Conservation (phyloP, 2,329 filamentous ascomycete species). For the Penicillium sp. region DNA sequence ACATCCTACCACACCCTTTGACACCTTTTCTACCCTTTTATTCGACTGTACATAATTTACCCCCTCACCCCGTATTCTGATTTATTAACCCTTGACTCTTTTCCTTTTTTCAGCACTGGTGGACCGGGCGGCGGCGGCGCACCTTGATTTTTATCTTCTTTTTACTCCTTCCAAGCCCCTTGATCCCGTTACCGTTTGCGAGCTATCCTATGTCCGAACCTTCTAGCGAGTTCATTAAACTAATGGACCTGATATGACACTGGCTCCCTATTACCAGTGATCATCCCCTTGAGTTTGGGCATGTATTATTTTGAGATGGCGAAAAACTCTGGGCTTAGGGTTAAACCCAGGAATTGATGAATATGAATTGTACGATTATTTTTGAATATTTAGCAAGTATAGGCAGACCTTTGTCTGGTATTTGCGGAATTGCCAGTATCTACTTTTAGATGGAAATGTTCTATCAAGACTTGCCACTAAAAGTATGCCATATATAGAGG, state of each 20-base stretch:
- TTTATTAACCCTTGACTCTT: slow-evolving; percentile 17
- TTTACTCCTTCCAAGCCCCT: slow-evolving; percentile 6
- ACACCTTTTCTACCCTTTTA: slow-evolving; percentile 1
- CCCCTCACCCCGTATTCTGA: slow-evolving; percentile 14
- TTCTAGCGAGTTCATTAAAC: slow-evolving; percentile 16
- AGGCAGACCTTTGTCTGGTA: not conserved
- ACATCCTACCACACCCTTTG: not conserved
- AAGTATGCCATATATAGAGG: too few relatives aligned
- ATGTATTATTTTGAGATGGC: slow-evolving; percentile 25
- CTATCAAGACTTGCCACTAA: too few relatives aligned
- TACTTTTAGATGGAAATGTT: too few relatives aligned
- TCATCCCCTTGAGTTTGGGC: slow-evolving; percentile 13
- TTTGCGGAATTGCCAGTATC: not conserved
- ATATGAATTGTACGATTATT: slow-evolving; percentile 35
- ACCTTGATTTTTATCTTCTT: slow-evolving; percentile 7
- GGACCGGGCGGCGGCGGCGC: slow-evolving; percentile 14
- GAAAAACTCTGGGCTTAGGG: slow-evolving; percentile 18
- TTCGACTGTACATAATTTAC: slow-evolving; percentile 37
- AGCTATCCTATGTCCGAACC: slow-evolving; percentile 14
- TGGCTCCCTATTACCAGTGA: slow-evolving; percentile 25
- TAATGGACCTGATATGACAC: slow-evolving; percentile 20
- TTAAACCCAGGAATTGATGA: slow-evolving; percentile 27
- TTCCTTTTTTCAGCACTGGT: slow-evolving; percentile 7
- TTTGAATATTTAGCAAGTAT: slow-evolving; percentile 1
- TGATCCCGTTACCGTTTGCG: slow-evolving; percentile 11